Conservation (phyloP, 2,329 filamentous ascomycete genomes). For the Aschersonia sp. region DNA sequence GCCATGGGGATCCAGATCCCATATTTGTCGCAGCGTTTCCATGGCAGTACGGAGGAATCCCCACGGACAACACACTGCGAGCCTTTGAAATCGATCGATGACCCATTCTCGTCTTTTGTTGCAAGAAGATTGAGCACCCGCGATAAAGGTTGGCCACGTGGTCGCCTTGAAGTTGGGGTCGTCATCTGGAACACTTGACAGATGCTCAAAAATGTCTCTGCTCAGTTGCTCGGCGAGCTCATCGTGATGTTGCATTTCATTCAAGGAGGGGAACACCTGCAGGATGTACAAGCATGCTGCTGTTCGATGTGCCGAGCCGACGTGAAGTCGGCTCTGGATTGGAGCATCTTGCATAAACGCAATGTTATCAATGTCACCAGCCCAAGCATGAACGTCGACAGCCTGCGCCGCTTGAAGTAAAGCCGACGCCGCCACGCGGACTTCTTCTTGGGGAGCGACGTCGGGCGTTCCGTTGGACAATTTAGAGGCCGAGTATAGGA, state of each 20-base stretch:
- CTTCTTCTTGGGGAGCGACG: slow-evolving; percentile 13
- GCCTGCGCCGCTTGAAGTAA: slow-evolving; percentile 22
- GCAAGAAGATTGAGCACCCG: slow-evolving; percentile 34
- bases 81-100: slow-evolving; percentile 25
- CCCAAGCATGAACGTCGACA: slow-evolving; percentile 27
- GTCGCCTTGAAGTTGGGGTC: slow-evolving; percentile 41
- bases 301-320: slow-evolving; percentile 27
- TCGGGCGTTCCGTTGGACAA: slow-evolving; percentile 18
- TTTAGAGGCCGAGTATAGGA: slow-evolving; percentile 26
- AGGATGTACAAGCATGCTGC: slow-evolving; percentile 31
- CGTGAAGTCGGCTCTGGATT: slow-evolving; percentile 21
- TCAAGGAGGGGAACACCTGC: slow-evolving; percentile 19
- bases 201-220: slow-evolving; percentile 28
- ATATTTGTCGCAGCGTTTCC: slow-evolving; percentile 28
- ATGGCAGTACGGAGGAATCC: slow-evolving; percentile 32
- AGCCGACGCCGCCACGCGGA: slow-evolving; percentile 15
- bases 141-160: slow-evolving; percentile 41
- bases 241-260: slow-evolving; percentile 11
- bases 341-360: slow-evolving; percentile 18
- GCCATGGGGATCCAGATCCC: slow-evolving; percentile 21
- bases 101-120: slow-evolving; percentile 30
- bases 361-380: slow-evolving; percentile 18
- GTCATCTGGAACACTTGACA: slow-evolving; percentile 30
- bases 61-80: slow-evolving; percentile 29
- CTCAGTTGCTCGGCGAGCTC: slow-evolving; percentile 20